Conservation (phyloP, 139 green algal species). For the Chlorella ohadii region DNA sequence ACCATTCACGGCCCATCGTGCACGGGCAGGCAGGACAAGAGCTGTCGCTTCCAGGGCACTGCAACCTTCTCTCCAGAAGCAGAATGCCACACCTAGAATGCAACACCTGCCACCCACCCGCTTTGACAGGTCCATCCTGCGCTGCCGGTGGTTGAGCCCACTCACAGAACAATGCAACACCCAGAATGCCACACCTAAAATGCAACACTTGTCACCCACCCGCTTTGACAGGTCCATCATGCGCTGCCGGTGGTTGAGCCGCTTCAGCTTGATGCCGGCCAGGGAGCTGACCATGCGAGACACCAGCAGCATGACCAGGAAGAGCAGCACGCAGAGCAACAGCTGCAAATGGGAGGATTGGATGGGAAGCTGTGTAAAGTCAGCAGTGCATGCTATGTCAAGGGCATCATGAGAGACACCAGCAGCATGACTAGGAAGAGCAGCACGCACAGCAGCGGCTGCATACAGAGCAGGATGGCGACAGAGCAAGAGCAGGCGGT, state of each 20-base stretch:
- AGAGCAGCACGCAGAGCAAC: conserved; percentile 12
- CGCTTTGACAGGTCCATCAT: conserved; percentile 25
- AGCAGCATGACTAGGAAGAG: conserved; percentile 11
- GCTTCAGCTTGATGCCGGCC: conserved; percentile 25
- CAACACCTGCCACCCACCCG: background rate
- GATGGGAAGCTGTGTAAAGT: background rate
- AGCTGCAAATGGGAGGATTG: background rate
- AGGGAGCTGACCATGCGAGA: conserved; percentile 5
- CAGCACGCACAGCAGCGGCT: conserved; percentile 17
- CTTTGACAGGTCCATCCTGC: background rate
- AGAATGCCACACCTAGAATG: background rate
- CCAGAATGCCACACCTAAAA: too few species aligned
- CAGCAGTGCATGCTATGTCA: too few species aligned
- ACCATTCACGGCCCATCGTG: too few species aligned
- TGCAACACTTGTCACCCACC: background rate
- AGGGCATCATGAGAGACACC: background rate
- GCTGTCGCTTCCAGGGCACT: too few species aligned
- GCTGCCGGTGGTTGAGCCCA: background rate
- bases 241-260: conserved; percentile 18
- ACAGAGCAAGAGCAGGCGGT: too few species aligned
- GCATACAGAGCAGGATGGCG: background rate
- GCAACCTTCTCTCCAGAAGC: too few species aligned
- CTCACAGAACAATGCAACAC: too few species aligned
- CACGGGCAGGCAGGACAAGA: too few species aligned
- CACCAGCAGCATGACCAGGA: conserved; percentile 7